Evolutionary conservation across 768 basidiomycete species (phyloP), one percentile per base, ranked within the genome.

Genomic region (Cystofilobasidium bisporidii): DNA sequence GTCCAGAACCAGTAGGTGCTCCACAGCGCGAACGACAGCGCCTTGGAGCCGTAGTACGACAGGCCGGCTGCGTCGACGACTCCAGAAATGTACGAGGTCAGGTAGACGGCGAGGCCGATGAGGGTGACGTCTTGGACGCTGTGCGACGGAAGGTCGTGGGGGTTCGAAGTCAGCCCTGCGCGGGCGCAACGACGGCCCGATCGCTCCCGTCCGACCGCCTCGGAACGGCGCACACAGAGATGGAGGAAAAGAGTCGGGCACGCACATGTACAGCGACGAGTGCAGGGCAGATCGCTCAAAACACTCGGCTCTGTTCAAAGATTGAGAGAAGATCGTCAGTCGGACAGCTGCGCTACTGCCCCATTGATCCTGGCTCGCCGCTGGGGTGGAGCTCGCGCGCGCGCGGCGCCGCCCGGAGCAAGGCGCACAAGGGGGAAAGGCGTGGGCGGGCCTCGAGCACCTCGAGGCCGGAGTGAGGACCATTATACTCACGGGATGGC

Each of bases 251-350:
- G 56, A 36, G 14, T 1, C n/a, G 22, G n/a, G 4, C 22, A 69
- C 72, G 45, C 22, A 73, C 72, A 94, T 80, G 76, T 96, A 91
- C 61, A 82, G 68, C 1, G 84, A 85, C 6, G 91, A 91, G 75
- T 81, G 82, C 73, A 92, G 70, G 6, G 90, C 88, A 0, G 90
- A 93, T 69, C 94, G 88, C 80, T 93, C 81, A 79, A 86, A 90
- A 80, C 94, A 97, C 78, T 91, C 91, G 15, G 86, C 73, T 84
- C 76, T 77, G 65, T 12, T n/a, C 1, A 60, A 38, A 20, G 15
- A 12, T 11, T n/a, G 9, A 22, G 18, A 40, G 40, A n/a, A 26
- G 32, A 26, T 43, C 15, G 65, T 63, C 24, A 61, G 48, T 45
- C n/a, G n/a, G n/a, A n/a, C n/a, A n/a, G n/a, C n/a, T n/a, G n/a